Evolutionary conservation across 2,329 filamentous ascomycete genomes (phyloP), one percentile per base, ranked within the genome.

Genomic region (Arthrobotrys megalospora): DNA sequence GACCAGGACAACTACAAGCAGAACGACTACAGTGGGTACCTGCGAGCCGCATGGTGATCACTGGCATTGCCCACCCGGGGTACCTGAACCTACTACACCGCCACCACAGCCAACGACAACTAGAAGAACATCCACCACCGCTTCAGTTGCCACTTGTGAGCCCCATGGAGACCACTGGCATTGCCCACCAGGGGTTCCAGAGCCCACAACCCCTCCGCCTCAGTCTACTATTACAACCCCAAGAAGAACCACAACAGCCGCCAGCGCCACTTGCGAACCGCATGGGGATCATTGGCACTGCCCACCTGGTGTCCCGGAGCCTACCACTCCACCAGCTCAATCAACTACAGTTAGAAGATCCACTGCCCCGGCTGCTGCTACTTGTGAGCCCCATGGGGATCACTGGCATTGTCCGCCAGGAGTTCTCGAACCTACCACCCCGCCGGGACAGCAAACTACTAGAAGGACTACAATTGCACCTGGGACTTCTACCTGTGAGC

Each of bases 321-420:
- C 45, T 12, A 24, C 45, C 6, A 48, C 45, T 6, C 45, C 45
- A 7, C 45, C 45, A 10, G n/a, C 45, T 12, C 16, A 48, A 10
- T 12, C 12, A n/a, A 41, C 53, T 3, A 58, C 55, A 3, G 43
- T 36, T n/a, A 60, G 10, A 41, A 60, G 24, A 11, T 43, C 34
- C 24, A 60, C 55, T 19, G 43, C 55, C 14, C 21, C 55, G n/a
- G 10, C 36, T 8, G 36, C 12, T 11, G 21, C 55, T 32, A 60
- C 53, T 12, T 60, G 53, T 60, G 53, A 60, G 16, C 34, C 53
- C 2, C 53, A 60, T 43, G 53, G 36, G n/a, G 53, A 60, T n/a
- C n/a, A n/a, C n/a, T n/a, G n/a, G n/a, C n/a, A n/a, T n/a, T n/a
- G n/a, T n/a, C n/a, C n/a, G n/a, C n/a, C n/a, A n/a, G n/a, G n/a